Evolutionary conservation across 148 eudicot genomes (phyloP).

Genomic region (Dysphania ambrosioides): DNA sequence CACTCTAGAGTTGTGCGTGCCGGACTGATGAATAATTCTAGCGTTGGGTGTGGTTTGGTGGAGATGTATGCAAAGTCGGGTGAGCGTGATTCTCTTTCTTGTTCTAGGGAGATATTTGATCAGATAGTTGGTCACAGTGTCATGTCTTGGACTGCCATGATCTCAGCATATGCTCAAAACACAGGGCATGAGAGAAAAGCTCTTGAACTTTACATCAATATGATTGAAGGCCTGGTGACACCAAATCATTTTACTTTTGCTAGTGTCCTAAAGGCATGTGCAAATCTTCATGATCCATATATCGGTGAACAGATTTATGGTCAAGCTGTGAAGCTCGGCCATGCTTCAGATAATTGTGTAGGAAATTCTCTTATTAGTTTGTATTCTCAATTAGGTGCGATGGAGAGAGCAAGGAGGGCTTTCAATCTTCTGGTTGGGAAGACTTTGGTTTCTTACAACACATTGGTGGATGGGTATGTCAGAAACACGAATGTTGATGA

Average conservation of each 20-base stretch:
- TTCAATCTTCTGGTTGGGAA: constrained; percentile 53
- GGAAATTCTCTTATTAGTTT: constrained; percentile 56
- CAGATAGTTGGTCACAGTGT: constrained; percentile 48
- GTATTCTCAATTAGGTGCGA: constrained; percentile 47
- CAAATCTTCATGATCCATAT: constrained; percentile 36
- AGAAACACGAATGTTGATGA: constrained; percentile 31
- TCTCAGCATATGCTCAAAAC: constrained; percentile 48
- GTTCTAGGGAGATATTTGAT: constrained; percentile 51
- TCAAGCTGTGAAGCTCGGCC: constrained; percentile 52
- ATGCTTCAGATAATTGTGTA: constrained; percentile 41
- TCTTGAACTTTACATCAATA: constrained; percentile 39
- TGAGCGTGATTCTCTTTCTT: constrained; percentile 33
- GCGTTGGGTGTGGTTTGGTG: constrained; percentile 60
- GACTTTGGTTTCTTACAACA: constrained; percentile 49
- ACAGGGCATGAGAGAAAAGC: constrained; percentile 48
- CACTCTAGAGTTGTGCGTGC: constrained; percentile 45
- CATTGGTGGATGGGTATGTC: constrained; percentile 47
- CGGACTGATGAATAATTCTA: constrained; percentile 42
- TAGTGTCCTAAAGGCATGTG: constrained; percentile 57
- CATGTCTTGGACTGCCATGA: constrained; percentile 63
- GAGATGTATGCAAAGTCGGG: constrained; percentile 63
- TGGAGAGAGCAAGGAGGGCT: constrained; percentile 54
- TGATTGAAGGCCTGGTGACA: constrained; percentile 44
- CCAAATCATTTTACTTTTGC: constrained; percentile 63
- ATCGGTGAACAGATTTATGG: constrained; percentile 50